Base-by-base conservation (phyloP, 306 rosid genomes). In the Medicago lupulina region DNA sequence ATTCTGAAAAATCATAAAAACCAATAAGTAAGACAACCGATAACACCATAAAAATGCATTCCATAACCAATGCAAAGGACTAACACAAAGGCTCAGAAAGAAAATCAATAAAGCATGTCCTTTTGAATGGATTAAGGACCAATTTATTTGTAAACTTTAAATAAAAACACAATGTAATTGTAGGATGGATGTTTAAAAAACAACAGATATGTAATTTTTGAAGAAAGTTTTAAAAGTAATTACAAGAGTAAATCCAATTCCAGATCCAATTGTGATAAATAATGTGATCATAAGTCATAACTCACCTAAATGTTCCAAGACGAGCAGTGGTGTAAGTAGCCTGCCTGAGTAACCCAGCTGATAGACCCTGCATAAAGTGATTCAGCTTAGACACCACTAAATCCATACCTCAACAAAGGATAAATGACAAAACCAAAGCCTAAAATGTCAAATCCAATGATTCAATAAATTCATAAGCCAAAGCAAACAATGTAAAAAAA, bases 321-420 rank as follows among this genome's bases (percentile, higher is more conserved):
- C 99, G 93, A 39, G 99, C 96, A 34, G 98, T 95, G 76, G 99
- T 95, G 83, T 95, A 95, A 1, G 99, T 95, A 77, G 99, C 99
- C 81, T 95, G 99, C 79, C 99, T 90, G 68, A 95, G 92, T 31
- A 95, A 81, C 65, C 99, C 99, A 41, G 99, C 99, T 14, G 99
- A 92, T 15, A 95, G 88, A 79, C 97, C 99, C 99, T 95, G 86
- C 82, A 79, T 69, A 72, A 51, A 79, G 65, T 44, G 77, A 70
- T 49, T 55, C 41, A 63, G 9, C 50, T 80, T 28, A 82, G 88
- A 67, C 55, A 74, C 49, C 43, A 73, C 13, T 31, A 16, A 70
- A 54, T 50, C 31, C 43, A 76, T 71, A 67, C 15, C 65, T 63
- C 18, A 2, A 12, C 13, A 62, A 79, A 64, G 49, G 10, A 73